Conservation (phyloP, 2,329 filamentous ascomycete genomes). For the Didymella pomorum region DNA sequence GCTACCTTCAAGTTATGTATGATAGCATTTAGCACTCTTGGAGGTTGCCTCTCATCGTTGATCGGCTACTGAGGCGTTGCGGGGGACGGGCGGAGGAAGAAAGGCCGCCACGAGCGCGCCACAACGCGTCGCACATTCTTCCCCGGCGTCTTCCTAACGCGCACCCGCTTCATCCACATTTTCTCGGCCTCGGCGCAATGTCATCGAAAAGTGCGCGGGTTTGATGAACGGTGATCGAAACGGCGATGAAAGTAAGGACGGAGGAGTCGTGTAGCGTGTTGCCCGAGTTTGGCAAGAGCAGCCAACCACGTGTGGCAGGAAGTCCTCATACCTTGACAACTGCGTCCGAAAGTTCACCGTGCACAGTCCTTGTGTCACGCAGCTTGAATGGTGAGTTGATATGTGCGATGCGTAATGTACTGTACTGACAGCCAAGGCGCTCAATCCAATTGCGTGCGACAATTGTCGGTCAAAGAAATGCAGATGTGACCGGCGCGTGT, state of each 20-base stretch:
- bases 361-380: neutral
- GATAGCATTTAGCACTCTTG: neutral
- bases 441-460: constrained; percentile 40
- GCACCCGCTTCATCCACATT: neutral
- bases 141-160: constrained; percentile 15
- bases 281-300: neutral
- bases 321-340: neutral
- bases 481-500: constrained; percentile 40
- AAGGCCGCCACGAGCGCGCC: constrained; percentile 14
- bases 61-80: constrained; percentile 20
- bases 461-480: constrained; percentile 40
- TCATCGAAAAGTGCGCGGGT: neutral
- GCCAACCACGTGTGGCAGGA: constrained; percentile 2
- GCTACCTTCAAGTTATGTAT: constrained; percentile 7
- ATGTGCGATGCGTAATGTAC: too few species aligned
- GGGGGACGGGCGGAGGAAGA: constrained; percentile 28
- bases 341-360: neutral
- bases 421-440: constrained; percentile 8
- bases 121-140: constrained; percentile 12
- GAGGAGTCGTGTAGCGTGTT: neutral
- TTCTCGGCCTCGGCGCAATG: neutral
- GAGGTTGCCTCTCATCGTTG: neutral
- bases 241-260: neutral
- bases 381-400: constrained; percentile 2
- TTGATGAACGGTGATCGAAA: neutral